Evolutionary conservation across 345 rosid species (phyloP).

Genomic region (Ceriops zippeliana): DNA sequence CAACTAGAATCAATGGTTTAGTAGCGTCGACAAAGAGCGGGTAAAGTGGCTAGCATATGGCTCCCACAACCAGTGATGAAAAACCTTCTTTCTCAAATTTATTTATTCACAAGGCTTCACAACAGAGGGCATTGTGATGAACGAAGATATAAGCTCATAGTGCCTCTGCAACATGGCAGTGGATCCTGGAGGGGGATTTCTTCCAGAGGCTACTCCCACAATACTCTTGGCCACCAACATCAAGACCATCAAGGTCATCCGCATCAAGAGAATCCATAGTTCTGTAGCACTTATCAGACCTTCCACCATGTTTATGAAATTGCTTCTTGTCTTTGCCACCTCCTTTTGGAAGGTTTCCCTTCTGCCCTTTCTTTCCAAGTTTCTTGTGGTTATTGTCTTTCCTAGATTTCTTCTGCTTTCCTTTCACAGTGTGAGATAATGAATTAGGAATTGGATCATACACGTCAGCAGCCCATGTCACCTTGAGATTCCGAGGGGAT

Average conservation of each 20-base stretch:
- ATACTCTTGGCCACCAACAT: constrained; percentile 44
- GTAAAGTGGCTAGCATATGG: not conserved
- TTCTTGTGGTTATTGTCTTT: constrained; percentile 49
- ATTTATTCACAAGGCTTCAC: constrained; percentile 33
- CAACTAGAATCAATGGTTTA: too few species aligned
- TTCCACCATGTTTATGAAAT: constrained; percentile 36
- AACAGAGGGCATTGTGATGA: not conserved
- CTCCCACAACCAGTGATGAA: not conserved
- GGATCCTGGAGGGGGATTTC: constrained; percentile 32
- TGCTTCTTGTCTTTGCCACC: constrained; percentile 63
- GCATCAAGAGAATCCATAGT: constrained; percentile 21
- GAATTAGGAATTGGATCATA: constrained; percentile 83
- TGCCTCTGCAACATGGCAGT: constrained; percentile 57
- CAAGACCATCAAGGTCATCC: constrained; percentile 25
- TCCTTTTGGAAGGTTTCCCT: constrained; percentile 49
- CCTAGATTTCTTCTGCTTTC: constrained; percentile 57
- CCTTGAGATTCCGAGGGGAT: constrained; percentile 40
- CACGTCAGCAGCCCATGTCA: constrained; percentile 86
- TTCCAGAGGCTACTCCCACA: constrained; percentile 62
- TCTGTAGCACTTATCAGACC: constrained; percentile 25
- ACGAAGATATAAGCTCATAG: constrained; percentile 25
- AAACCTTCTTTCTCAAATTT: constrained; percentile 10
- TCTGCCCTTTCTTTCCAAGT: constrained; percentile 70
- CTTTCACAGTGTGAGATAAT: constrained; percentile 51
- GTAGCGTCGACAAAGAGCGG: not conserved